Evolutionary conservation across 2,329 filamentous ascomycete species (phyloP).

Genomic region (Fusarium penzigii): DNA sequence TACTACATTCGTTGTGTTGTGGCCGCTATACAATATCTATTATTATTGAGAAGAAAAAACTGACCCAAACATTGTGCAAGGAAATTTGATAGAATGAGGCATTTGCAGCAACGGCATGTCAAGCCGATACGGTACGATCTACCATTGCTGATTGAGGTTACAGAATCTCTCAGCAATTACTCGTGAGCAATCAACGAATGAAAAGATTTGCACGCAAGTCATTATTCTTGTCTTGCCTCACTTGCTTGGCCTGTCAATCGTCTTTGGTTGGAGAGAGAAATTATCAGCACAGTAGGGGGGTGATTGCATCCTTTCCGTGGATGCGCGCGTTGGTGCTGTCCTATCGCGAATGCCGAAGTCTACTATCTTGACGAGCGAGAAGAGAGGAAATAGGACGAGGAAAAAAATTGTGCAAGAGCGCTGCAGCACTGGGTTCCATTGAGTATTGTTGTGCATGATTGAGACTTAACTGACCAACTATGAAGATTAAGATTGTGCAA

Average conservation of each 20-base stretch:
- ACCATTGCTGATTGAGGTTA: background rate
- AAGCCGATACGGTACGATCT: background rate
- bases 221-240: background rate
- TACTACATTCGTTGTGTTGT: background rate
- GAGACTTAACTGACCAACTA: conserved; percentile 11
- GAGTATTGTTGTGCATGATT: conserved; percentile 6
- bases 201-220: background rate
- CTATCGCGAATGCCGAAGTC: conserved; percentile 16
- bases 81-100: background rate
- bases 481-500: conserved; percentile 13
- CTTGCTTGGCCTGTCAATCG: background rate
- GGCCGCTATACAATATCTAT: background rate
- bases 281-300: background rate
- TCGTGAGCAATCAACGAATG: background rate
- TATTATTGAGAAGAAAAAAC: no score
- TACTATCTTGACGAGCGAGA: conserved; percentile 13
- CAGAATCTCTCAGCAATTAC: background rate
- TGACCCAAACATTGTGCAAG: no score
- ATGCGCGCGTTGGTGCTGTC: conserved; percentile 8
- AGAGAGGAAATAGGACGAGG: conserved; percentile 4
- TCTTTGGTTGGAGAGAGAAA: background rate
- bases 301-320: conserved; percentile 4
- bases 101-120: background rate
- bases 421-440: conserved; percentile 7
- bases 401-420: conserved; percentile 8